A percentile compares a stretch with the other conserved stretches of the same genome.
phyloP scores from a whole-genome alignment of 2,329 filamentous ascomycete genomes.

The Cladosporium sp. region DNA sequence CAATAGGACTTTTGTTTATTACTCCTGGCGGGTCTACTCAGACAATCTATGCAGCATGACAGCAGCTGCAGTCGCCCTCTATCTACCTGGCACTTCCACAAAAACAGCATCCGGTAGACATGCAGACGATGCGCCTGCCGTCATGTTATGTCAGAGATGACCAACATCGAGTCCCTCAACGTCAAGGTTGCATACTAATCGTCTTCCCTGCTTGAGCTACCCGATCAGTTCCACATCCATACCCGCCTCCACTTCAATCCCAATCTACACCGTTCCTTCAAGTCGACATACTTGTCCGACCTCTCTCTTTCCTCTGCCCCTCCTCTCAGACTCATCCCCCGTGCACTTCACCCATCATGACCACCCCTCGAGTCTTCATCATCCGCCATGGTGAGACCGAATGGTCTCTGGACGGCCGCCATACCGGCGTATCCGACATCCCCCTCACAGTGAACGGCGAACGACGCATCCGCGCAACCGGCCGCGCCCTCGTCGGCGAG shows the following conservation, averaged over 20 bases:
- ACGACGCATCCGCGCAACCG: slow-evolving; percentile 57
- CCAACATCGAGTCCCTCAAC: not conserved
- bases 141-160: not conserved
- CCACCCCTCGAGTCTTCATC: slow-evolving; percentile 49
- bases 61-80: no score
- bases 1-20: no score
- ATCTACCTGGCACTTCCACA: no score
- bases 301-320: not conserved
- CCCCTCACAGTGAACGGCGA: slow-evolving; percentile 75
- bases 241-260: not conserved
- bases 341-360: slow-evolving; percentile 23
- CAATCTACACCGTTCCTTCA: not conserved
- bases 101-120: no score
- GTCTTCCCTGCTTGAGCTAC: not conserved
- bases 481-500: slow-evolving; percentile 74
- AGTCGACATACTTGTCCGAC: not conserved
- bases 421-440: slow-evolving; percentile 81
- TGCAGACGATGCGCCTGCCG: no score
- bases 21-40: no score
- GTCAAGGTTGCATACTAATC: not conserved
- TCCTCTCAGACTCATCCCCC: not conserved
- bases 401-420: slow-evolving; percentile 79
- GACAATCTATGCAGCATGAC: no score
- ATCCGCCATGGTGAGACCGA: slow-evolving; percentile 89
- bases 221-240: not conserved